Conservation (phyloP, 768 basidiomycete genomes). For the Tricholoma matsutake region DNA sequence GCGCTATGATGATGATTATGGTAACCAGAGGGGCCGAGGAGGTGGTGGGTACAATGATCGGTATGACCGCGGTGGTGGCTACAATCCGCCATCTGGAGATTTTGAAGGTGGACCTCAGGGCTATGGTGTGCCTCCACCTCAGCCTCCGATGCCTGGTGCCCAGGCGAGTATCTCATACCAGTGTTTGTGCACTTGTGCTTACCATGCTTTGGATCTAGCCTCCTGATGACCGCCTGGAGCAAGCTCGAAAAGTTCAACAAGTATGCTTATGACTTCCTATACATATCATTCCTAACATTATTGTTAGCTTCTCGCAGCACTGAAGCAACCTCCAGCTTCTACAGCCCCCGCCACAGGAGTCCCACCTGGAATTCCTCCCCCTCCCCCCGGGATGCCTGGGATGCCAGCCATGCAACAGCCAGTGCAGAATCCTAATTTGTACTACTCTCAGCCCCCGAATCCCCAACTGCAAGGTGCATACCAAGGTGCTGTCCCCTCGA, state of each 20-base stretch:
- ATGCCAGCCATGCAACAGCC: conserved; percentile 37
- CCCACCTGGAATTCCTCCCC: conserved; percentile 31
- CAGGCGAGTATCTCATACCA: background rate
- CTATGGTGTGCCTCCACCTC: conserved; percentile 28
- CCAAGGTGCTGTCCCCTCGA: conserved; percentile 30
- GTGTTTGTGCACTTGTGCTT: background rate
- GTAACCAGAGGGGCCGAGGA: conserved; percentile 23
- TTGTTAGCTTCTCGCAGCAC: conserved; percentile 4
- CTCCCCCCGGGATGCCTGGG: conserved; percentile 30
- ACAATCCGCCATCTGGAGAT: conserved; percentile 29
- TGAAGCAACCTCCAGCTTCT: conserved; percentile 35
- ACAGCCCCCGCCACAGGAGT: conserved; percentile 40
- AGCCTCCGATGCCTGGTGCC: conserved; percentile 25
- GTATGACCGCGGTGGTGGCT: conserved; percentile 39
- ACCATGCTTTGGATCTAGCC: conserved; percentile 29
- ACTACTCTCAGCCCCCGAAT: conserved; percentile 41
- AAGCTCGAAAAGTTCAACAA: conserved; percentile 85
- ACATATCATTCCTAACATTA: background rate
- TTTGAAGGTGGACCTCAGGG: conserved; percentile 25
- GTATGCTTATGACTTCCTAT: conserved; percentile 26
- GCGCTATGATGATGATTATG: conserved; percentile 43
- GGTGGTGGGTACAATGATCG: conserved; percentile 42
- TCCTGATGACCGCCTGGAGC: conserved; percentile 78
- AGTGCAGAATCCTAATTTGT: conserved; percentile 30
- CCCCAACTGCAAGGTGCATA: conserved; percentile 31